These are phyloP conservation scores for Piromyces finnis DNA, from an alignment of 192 early-diverging fungal genomes.

Conservation along the genomic window DNA sequence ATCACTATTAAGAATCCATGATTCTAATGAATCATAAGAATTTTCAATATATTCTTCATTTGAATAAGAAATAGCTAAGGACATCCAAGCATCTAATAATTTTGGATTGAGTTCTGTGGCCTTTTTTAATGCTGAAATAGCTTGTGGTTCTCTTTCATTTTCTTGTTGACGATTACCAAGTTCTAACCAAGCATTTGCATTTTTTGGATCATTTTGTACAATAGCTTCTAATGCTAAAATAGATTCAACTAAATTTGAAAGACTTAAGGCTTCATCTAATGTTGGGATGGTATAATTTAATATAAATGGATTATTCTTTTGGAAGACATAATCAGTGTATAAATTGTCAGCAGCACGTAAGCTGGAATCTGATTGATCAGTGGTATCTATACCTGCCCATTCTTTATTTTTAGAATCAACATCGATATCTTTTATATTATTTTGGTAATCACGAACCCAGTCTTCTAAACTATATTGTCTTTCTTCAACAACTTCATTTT, in stretches of 20 bases:
- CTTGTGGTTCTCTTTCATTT: conserved; percentile 82
- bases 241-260: conserved; percentile 61
- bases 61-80: conserved; percentile 79
- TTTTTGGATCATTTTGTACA: conserved; percentile 54
- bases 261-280: conserved; percentile 9
- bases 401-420: conserved; percentile 9
- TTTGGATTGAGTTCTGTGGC: conserved; percentile 57
- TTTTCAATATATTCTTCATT: conserved; percentile 76
- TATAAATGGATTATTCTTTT: conserved; percentile 54
- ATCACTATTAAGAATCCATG: conserved; percentile 62
- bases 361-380: conserved; percentile 22
- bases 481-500: background rate
- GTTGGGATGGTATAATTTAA: conserved; percentile 8
- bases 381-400: conserved; percentile 29
- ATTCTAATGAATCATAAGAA: conserved; percentile 73
- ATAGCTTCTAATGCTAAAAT: conserved; percentile 83
- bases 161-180: conserved; percentile 88
- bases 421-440: background rate
- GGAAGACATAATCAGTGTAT: conserved; percentile 56
- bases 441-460: background rate
- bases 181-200: conserved; percentile 67
- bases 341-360: conserved; percentile 18
- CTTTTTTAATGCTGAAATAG: conserved; percentile 74
- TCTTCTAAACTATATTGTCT: background rate
- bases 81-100: conserved; percentile 61